Conservation (phyloP, 495 filamentous ascomycete species). For the Trichoderma virens region DNA sequence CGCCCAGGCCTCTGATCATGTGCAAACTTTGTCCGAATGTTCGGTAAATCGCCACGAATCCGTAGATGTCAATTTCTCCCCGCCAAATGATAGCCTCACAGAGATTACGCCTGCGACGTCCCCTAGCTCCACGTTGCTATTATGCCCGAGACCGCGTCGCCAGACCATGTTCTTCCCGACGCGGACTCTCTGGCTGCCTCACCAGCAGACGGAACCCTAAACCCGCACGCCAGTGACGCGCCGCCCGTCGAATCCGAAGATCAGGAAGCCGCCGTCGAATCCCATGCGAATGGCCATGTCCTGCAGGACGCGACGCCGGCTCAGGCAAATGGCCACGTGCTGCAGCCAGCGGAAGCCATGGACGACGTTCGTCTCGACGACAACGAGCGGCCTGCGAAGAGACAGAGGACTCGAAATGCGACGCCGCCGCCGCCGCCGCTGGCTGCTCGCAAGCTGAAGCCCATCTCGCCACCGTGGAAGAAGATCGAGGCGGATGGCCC, state of each 20-base stretch:
- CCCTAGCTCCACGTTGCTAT: slow-evolving; percentile 20
- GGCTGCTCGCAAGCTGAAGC: slow-evolving; percentile 33
- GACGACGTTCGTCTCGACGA: slow-evolving; percentile 19
- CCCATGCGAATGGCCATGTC: slow-evolving; percentile 17
- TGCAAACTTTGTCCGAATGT: slow-evolving; percentile 51
- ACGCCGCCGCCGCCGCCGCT: slow-evolving; percentile 29
- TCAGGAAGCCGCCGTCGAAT: neutral
- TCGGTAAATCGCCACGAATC: slow-evolving; percentile 46
- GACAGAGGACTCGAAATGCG: slow-evolving; percentile 50
- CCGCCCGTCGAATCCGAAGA: neutral
- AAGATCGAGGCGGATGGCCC: slow-evolving; percentile 79
- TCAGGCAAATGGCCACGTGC: slow-evolving; percentile 8
- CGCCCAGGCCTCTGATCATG: slow-evolving; percentile 43
- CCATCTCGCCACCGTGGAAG: slow-evolving; percentile 87
- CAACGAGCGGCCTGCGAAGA: slow-evolving; percentile 59
- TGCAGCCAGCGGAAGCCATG: neutral
- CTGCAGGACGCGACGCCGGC: slow-evolving; percentile 5
- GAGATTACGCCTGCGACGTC: slow-evolving; percentile 51
- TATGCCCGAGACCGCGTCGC: slow-evolving; percentile 24
- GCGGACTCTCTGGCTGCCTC: slow-evolving; percentile 22
- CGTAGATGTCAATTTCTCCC: slow-evolving; percentile 56
- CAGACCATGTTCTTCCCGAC: slow-evolving; percentile 25
- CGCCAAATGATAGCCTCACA: slow-evolving; percentile 55
- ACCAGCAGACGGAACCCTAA: slow-evolving; percentile 13
- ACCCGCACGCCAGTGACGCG: slow-evolving; percentile 14